Evolutionary conservation across 805 yeast species (phyloP), one percentile per base, ranked within the genome.

Genomic region (Spathaspora arborariae): DNA sequence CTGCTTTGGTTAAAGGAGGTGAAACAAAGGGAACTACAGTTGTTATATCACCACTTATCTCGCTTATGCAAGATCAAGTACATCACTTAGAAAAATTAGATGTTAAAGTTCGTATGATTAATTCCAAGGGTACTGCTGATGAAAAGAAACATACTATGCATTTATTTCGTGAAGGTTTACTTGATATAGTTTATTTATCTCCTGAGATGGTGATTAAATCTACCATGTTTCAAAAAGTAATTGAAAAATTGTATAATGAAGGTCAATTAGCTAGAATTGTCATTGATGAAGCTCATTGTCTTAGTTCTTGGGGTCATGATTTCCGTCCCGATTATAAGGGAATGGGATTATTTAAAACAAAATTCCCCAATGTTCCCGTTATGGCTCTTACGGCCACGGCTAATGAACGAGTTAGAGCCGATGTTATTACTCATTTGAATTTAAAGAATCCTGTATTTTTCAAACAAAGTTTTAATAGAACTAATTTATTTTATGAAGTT

Each of bases 371-470:
- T 44, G 80, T 89, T 4, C 99, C 99, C 1, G 73, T 94, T 50
- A 90, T 94, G 89, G 99, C 98, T 0, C 72, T 94, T 49, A 94
- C 99, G 0, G 99, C 98, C 0, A 94, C 99, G 0, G 99, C 99
- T 1, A 94, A 89, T 62, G 89, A 86, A 45, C 86, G 84, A 52
- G 99, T 94, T 9, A 72, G 89, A 54, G 68, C 84, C 70, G 99
- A 94, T 64, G 89, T 94, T 48, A 75, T 85, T 21, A 88, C 84
- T 57, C 89, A 91, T 57, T 70, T 94, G 48, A 77, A 82, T 26
- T 72, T 88, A 68, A 62, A 67, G 1, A 57, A 73, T 20, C 87
- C 91, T 0, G 75, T 80, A 18, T 75, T 86, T 44, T 74, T 89
- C 56, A 87, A 86, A 59, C 97, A 91, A 63, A 88, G 97, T 65